phyloP scores from a whole-genome alignment of 148 eudicot genomes.

The Spergularia bocconei region DNA sequence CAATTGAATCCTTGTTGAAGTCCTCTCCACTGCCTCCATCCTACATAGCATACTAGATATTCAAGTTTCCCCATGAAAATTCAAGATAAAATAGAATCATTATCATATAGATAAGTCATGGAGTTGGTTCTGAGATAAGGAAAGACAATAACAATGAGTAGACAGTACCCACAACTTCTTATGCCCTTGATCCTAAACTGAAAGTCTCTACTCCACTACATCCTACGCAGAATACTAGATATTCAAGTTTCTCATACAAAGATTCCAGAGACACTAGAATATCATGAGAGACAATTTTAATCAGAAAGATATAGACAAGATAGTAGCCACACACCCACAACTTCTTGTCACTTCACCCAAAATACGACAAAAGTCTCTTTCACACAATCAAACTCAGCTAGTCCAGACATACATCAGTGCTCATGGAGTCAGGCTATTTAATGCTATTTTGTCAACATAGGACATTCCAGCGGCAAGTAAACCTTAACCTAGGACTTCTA shows the following conservation, averaged over 20 bases:
- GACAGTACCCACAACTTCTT: not conserved
- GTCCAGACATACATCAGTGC: too few species aligned
- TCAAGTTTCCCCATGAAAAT: constrained; percentile 2
- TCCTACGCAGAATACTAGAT: constrained; percentile 39
- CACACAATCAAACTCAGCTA: too few species aligned
- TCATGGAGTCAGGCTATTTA: too few species aligned
- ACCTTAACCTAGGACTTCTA: too few species aligned
- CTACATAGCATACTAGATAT: constrained; percentile 31
- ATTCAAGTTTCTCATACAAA: not conserved
- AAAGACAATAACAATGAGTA: not conserved
- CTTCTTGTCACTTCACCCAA: too few species aligned
- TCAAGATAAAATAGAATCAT: not conserved
- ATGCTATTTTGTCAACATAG: too few species aligned
- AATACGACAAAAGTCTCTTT: too few species aligned
- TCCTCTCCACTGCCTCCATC: constrained; percentile 88
- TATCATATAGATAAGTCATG: not conserved
- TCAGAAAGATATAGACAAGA: not conserved
- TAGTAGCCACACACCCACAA: too few species aligned
- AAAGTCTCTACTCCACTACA: constrained; percentile 54
- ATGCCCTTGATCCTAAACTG: not conserved
- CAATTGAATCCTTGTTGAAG: constrained; percentile 71
- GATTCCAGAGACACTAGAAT: not conserved
- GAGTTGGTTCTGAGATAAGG: not conserved
- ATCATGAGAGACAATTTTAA: too few species aligned
- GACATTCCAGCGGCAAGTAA: too few species aligned